Base-by-base conservation (phyloP, 2,329 filamentous ascomycete genomes). In the Ophiostoma novo-ulmi region DNA sequence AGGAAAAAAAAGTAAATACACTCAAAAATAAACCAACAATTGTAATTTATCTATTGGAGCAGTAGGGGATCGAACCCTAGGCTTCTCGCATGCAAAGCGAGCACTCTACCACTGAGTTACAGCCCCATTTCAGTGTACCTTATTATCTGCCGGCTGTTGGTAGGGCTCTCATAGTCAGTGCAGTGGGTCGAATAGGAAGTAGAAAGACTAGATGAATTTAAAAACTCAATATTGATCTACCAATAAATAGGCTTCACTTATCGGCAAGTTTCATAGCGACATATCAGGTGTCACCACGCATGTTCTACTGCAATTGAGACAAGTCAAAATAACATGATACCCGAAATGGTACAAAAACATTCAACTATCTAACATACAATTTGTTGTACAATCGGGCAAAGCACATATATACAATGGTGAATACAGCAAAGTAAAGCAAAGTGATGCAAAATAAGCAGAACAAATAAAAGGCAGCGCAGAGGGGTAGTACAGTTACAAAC, bases 81-180 rank as follows among this genome's bases (percentile, higher is more conserved):
- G 38, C 64, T 66, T 66, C 64, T 66, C 64, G 64, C 64, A 66
- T 66, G 64, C 64, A 66, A 66, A 66, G 64, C 64, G 64, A 66
- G 64, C 64, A 66, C 64, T 66, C 64, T 66, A 66, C 64, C 64
- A 66, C 64, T 66, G 64, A 66, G 64, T 66, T 66, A 66, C 64
- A 66, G 64, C 64, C 64, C 64, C 64, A 31, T 66, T 66, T 64
- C 26, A 7, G 8, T 22, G 48, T 5, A 6, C 14, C 14, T 58
- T 31, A 8, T 17, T 58, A 58, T 58, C 1, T 58, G 10, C 8
- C 52, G 52, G 10, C 2, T 48, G n/a, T 13, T 26, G 26, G 52
- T 58, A 58, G 22, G 52, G 52, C 5, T 6, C 52, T 26, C 22
- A 58, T 58, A 26, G 22, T 3, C 52, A 55, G 48, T 55, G 6